Conservation (phyloP, 2,329 filamentous ascomycete genomes). For the Phyllosticta capitalensis region DNA sequence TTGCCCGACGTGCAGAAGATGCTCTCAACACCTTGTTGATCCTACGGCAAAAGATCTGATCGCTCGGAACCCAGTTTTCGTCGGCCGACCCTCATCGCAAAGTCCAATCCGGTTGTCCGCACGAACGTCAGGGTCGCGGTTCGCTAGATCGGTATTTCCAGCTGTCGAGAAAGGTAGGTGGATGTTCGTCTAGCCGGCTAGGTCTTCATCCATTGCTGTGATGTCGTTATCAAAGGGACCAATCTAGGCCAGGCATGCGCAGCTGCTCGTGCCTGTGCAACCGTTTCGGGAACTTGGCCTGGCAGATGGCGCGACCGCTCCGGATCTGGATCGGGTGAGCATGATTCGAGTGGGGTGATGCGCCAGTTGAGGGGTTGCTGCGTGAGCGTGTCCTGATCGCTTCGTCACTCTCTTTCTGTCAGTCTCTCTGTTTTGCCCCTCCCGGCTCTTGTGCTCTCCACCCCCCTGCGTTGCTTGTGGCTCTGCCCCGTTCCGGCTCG, state of each 20-base stretch:
- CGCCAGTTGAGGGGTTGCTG: not conserved
- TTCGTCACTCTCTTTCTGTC: not conserved
- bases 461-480: too few species aligned
- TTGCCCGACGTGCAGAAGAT: not conserved
- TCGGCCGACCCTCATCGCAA: not conserved
- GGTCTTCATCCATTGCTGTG: not conserved
- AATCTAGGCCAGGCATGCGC: not conserved
- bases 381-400: not conserved
- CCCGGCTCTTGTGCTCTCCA: too few species aligned
- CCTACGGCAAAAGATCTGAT: not conserved
- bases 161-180: not conserved
- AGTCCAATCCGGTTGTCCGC: not conserved
- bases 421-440: not conserved
- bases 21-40: not conserved
- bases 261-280: not conserved
- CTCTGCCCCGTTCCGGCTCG: not conserved
- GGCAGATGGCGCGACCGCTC: not conserved
- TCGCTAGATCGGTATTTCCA: not conserved
- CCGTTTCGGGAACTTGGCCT: not conserved
- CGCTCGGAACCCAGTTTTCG: not conserved
- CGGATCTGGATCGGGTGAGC: not conserved
- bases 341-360: not conserved
- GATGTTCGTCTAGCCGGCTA: not conserved
- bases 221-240: not conserved
- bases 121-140: too few species aligned